These are phyloP conservation scores for Saturnispora bothae DNA, from an alignment of 805 yeast species.

Conservation along the genomic window DNA sequence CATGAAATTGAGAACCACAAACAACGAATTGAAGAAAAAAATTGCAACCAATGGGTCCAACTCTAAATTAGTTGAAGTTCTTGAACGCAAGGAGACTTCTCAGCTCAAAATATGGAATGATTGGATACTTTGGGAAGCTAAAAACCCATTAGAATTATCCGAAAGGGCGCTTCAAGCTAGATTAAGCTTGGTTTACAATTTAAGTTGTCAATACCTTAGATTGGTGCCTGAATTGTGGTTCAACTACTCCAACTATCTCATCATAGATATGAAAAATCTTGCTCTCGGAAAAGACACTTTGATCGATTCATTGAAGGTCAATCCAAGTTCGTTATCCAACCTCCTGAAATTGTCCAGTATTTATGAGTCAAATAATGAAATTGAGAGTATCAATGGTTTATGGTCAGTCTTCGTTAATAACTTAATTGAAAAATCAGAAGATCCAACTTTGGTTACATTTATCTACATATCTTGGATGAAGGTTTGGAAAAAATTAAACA, in stretches of 20 bases:
- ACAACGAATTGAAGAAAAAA: conserved; percentile 55
- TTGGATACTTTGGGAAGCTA: conserved; percentile 75
- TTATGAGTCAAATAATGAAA: conserved; percentile 48
- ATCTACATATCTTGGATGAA: conserved; percentile 65
- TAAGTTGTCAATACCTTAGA: conserved; percentile 50
- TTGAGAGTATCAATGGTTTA: conserved; percentile 37
- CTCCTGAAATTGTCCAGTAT: conserved; percentile 59
- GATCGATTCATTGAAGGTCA: conserved; percentile 44
- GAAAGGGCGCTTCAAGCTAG: conserved; percentile 43
- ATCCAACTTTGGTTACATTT: conserved; percentile 35
- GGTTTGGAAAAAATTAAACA: conserved; percentile 46
- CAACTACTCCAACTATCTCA: conserved; percentile 31
- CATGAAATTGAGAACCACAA: conserved; percentile 76
- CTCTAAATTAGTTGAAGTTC: conserved; percentile 11
- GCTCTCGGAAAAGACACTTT: conserved; percentile 33
- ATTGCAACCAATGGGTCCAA: conserved; percentile 24
- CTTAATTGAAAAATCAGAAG: conserved; percentile 26
- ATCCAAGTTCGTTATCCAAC: conserved; percentile 61
- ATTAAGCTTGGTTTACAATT: conserved; percentile 60
- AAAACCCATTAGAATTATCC: conserved; percentile 53
- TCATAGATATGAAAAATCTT: conserved; percentile 11
- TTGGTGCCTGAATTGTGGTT: conserved; percentile 75
- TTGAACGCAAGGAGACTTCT: conserved; percentile 13
- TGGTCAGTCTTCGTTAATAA: conserved; percentile 42
- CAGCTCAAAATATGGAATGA: conserved; percentile 52